A percentile compares a stretch with the other conserved stretches of the same genome.
phyloP scores from a whole-genome alignment of 345 rosid genomes.

The Litchi chinensis region DNA sequence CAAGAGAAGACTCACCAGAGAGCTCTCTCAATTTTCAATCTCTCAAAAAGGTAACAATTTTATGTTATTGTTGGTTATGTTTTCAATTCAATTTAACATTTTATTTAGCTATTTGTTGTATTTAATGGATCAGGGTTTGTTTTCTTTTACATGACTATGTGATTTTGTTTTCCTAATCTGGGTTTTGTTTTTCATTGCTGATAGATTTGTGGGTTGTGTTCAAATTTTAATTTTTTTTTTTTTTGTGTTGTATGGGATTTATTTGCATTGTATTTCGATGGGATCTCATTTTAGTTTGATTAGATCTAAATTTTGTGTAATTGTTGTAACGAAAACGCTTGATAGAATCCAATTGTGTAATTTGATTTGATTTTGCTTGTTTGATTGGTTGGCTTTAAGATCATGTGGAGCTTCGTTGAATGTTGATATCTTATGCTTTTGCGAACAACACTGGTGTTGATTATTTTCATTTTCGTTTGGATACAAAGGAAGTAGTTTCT shows the following conservation, averaged over 20 bases:
- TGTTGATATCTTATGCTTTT: not conserved
- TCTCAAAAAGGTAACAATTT: constrained; percentile 5
- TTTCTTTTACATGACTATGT: not conserved
- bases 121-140: constrained; percentile 13
- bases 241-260: not conserved
- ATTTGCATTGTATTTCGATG: not conserved
- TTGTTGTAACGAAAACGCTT: not conserved
- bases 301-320: constrained; percentile 30
- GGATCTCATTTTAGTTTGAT: constrained; percentile 17
- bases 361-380: constrained; percentile 12
- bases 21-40: constrained; percentile 23
- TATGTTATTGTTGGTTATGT: not conserved
- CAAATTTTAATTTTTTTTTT: not conserved
- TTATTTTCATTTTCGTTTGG: not conserved
- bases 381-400: constrained; percentile 6
- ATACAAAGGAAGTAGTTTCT: not conserved
- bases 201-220: not conserved
- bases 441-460: not conserved
- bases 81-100: not conserved
- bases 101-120: not conserved
- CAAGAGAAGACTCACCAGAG: constrained; percentile 1
- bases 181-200: not conserved
- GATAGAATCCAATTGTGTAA: not conserved
- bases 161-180: constrained; percentile 14
- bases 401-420: not conserved